Base-by-base conservation (phyloP, 306 rosid species). In the Prunus mongolica region DNA sequence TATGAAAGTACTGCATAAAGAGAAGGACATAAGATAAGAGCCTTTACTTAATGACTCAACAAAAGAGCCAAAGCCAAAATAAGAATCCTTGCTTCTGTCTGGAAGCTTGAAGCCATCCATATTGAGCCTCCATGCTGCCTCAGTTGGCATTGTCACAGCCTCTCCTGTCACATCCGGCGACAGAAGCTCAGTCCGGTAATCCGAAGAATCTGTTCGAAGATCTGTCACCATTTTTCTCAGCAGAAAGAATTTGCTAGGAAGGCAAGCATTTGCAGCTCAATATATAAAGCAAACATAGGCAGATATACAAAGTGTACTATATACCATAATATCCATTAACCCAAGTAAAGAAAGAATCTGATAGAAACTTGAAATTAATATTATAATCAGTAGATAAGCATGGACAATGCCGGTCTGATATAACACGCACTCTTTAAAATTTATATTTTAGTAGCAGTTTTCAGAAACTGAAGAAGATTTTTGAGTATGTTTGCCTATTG, bases 91-190 rank as follows among this genome's bases (percentile, higher is more conserved):
- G 25, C 67, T 82, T 49, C 84, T 87, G 22, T 86, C 82, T 3
- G 97, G 96, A 52, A 88, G 81, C 8, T 55, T 86, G 81, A 87
- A 68, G 38, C 79, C 83, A 9, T 90, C 96, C 84, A 94, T 84
- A 41, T 80, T 91, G 85, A 94, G 91, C 82, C 94, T 83, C 98
- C 98, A 94, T 6, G 96, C 82, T 12, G 96, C 89, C 51, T 86
- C 91, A 9, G 84, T 83, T 18, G 90, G 66, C 74, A 65, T 73
- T 2, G 76, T 30, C 47, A 78, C 88, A 20, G 73, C 69, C 78
- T 75, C 83, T n/a, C 61, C 84, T 0, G 82, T 81, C 8, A 81
- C 63, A 2, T 64, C 87, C 0, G 98, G 98, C 0, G 96, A 94
- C 72, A 94, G 85, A 81, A 92, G 90, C 78, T 94, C 98, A 0